These are phyloP conservation scores for Ophiostoma sp. DNA, from an alignment of 2,329 filamentous ascomycete species.

Conservation along the genomic window DNA sequence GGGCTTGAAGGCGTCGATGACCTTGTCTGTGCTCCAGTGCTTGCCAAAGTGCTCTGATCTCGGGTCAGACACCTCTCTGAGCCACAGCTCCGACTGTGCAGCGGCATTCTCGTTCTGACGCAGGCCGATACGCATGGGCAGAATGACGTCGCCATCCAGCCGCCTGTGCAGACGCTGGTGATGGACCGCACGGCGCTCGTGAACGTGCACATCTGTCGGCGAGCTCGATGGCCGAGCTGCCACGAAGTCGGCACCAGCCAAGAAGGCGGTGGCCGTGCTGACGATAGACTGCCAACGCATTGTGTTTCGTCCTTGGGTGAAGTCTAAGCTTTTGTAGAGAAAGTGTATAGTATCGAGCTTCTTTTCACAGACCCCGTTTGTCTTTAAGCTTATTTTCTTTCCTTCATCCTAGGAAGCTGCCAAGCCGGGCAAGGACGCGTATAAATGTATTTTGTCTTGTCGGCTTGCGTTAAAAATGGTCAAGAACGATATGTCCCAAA, in stretches of 20 bases:
- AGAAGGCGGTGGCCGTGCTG: not conserved
- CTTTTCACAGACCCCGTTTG: not conserved
- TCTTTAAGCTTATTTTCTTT: not conserved
- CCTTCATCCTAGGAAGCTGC: not conserved
- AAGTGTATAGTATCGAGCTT: not conserved
- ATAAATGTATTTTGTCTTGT: not conserved
- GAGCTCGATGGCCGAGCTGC: not conserved
- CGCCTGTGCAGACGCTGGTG: slow-evolving; percentile 24
- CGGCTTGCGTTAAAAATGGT: not conserved
- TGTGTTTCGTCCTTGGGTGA: not conserved
- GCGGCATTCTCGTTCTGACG: slow-evolving; percentile 31
- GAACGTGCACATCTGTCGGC: slow-evolving; percentile 3
- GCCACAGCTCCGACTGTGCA: slow-evolving; percentile 29
- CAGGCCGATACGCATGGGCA: slow-evolving; percentile 30
- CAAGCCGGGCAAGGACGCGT: not conserved
- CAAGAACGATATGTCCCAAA: not conserved
- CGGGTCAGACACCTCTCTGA: slow-evolving; percentile 34
- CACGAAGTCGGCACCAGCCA: slow-evolving; percentile 5
- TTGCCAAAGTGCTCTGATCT: slow-evolving; percentile 35
- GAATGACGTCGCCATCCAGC: slow-evolving; percentile 28
- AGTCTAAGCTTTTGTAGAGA: not conserved
- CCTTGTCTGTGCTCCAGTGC: slow-evolving; percentile 37
- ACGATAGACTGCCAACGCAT: slow-evolving; percentile 10
- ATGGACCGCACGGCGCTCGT: slow-evolving; percentile 9
- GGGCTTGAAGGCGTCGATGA: slow-evolving; percentile 38